phyloP scores from a whole-genome alignment of 495 filamentous ascomycete species.

The Paragyromitra xinjiangensis region DNA sequence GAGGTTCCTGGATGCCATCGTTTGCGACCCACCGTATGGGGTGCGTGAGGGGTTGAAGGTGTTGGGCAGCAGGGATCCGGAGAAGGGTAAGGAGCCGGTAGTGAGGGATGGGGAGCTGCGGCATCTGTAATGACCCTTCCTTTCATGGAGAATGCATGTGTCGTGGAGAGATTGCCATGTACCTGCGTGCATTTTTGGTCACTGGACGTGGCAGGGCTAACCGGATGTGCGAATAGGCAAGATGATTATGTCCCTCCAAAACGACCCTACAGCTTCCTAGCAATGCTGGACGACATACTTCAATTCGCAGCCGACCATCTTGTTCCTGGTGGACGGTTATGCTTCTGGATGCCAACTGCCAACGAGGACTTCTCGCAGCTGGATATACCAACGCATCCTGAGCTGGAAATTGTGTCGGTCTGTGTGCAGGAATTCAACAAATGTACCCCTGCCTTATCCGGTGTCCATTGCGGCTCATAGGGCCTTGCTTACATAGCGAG shows the following conservation, averaged over 20 bases:
- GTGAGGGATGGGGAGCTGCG: conserved; percentile 74
- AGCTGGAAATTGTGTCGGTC: conserved; percentile 76
- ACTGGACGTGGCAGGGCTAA: conserved; percentile 32
- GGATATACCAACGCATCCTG: conserved; percentile 77
- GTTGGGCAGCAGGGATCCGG: conserved; percentile 75
- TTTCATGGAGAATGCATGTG: conserved; percentile 4
- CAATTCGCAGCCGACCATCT: conserved; percentile 79
- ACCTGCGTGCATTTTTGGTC: conserved; percentile 19
- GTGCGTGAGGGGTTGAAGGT: conserved; percentile 91
- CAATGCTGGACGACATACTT: conserved; percentile 88
- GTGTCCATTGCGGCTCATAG: conserved; percentile 32
- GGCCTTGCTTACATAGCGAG: conserved; percentile 25
- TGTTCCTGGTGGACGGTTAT: conserved; percentile 81
- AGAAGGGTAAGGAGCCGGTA: conserved; percentile 68
- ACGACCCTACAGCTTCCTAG: conserved; percentile 86
- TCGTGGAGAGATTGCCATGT: conserved; percentile 22
- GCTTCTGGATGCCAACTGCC: conserved; percentile 97
- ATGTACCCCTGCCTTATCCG: conserved; percentile 65
- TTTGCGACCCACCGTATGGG: conserved; percentile 99
- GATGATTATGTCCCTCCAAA: conserved; percentile 88
- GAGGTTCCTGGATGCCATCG: conserved; percentile 81
- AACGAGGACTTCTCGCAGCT: conserved; percentile 80
- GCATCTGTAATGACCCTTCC: conserved; percentile 67
- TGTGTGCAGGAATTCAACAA: conserved; percentile 88
- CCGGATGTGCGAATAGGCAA: conserved; percentile 62